phyloP scores from a whole-genome alignment of 495 filamentous ascomycete genomes.

The Neohortaea acidophila region DNA sequence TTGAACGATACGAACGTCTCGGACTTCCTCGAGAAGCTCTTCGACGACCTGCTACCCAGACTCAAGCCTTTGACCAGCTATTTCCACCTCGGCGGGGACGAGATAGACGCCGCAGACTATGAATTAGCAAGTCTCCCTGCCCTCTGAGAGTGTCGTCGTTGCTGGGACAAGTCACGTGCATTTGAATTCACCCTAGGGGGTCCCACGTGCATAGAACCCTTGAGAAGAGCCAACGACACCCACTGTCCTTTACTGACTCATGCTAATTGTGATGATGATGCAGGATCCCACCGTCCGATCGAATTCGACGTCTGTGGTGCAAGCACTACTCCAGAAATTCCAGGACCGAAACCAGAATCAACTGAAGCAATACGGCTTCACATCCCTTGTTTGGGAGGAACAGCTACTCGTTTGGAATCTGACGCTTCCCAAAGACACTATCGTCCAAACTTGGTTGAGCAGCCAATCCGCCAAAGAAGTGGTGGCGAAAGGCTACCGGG shows the following conservation, averaged over 20 bases:
- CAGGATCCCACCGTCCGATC: slow-evolving; percentile 55
- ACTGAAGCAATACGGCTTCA: slow-evolving; percentile 41
- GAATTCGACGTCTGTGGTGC: slow-evolving; percentile 44
- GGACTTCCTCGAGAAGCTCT: slow-evolving; percentile 50
- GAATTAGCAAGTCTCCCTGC: too few species aligned
- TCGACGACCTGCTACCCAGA: slow-evolving; percentile 57
- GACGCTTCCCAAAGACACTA: slow-evolving; percentile 42
- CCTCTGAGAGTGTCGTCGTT: too few species aligned
- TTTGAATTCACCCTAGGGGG: too few species aligned
- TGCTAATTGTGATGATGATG: too few species aligned
- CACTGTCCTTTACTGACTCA: too few species aligned
- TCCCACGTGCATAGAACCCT: too few species aligned
- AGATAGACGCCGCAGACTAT: slow-evolving; percentile 64
- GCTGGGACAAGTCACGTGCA: too few species aligned
- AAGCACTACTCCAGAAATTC: slow-evolving; percentile 57
- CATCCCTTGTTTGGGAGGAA: slow-evolving; percentile 70
- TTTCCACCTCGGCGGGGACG: slow-evolving; percentile 75
- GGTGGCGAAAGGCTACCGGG: slow-evolving; percentile 46
- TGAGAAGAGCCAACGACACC: too few species aligned
- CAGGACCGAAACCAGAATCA: slow-evolving; percentile 47
- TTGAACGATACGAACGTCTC: slow-evolving; percentile 53
- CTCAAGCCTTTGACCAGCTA: slow-evolving; percentile 48
- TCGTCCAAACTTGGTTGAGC: slow-evolving; percentile 62
- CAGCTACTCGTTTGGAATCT: slow-evolving; percentile 63
- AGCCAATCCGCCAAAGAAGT: slow-evolving; percentile 38